A percentile compares a stretch with the other conserved stretches of the same genome.
phyloP scores from a whole-genome alignment of 1,284 basidiomycete species.

The Fomitopsis betulina region DNA sequence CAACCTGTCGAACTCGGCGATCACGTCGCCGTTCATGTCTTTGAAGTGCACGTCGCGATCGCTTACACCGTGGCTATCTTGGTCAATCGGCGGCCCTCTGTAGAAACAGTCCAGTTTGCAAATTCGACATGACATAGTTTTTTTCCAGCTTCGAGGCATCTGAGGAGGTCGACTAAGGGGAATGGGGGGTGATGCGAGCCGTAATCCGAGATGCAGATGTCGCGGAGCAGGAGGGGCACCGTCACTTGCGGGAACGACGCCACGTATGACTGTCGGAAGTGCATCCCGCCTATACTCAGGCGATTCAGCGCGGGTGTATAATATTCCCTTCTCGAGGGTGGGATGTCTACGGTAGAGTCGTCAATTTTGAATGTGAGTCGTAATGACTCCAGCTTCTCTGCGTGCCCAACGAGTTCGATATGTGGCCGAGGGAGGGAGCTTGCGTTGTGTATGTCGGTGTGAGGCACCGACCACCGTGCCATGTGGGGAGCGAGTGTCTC shows the following conservation, averaged over 20 bases:
- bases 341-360: neutral
- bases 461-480: neutral
- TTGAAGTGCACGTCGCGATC: neutral
- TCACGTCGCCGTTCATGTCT: neutral
- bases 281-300: neutral
- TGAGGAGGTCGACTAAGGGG: neutral
- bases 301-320: neutral
- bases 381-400: neutral
- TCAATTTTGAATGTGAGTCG: neutral
- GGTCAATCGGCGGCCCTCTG: neutral
- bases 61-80: neutral
- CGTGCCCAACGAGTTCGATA: neutral
- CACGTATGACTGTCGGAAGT: neutral
- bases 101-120: neutral
- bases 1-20: neutral
- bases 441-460: neutral
- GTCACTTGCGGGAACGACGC: neutral
- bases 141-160: neutral
- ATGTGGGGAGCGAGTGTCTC: conserved; percentile 1
- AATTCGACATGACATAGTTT: neutral
- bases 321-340: neutral
- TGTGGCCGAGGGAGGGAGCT: neutral
- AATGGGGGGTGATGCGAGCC: neutral
- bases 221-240: neutral
- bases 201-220: neutral